Conservation (phyloP, 2,329 filamentous ascomycete genomes). For the Beauveria bassiana region DNA sequence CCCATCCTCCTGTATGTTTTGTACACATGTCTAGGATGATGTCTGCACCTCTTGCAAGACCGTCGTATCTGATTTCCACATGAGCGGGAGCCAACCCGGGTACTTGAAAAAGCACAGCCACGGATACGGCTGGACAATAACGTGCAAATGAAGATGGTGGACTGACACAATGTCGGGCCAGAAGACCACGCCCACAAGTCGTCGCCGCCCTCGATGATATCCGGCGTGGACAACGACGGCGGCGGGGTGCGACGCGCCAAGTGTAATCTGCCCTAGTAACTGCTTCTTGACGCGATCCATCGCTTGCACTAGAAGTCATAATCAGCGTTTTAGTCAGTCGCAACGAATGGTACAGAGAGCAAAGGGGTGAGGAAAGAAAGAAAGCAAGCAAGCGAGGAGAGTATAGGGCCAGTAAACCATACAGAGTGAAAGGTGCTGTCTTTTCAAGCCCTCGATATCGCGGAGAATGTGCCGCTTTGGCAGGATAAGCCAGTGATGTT, state of each 20-base stretch:
- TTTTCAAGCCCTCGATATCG: not conserved
- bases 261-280: not conserved
- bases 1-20: too few species aligned
- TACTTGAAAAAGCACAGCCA: constrained; percentile 4
- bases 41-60: constrained; percentile 15
- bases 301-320: not conserved
- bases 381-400: too few species aligned
- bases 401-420: not conserved
- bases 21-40: too few species aligned
- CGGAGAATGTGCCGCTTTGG: not conserved
- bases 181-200: not conserved
- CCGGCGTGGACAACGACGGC: not conserved
- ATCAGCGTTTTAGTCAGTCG: not conserved
- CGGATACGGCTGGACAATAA: constrained; percentile 3
- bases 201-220: constrained; percentile 2
- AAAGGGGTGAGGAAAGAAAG: too few species aligned
- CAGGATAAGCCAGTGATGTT: not conserved
- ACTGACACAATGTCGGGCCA: constrained; percentile 12
- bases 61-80: constrained; percentile 11
- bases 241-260: not conserved
- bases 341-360: too few species aligned
- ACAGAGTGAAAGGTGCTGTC: not conserved
- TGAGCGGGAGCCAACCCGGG: constrained; percentile 10
- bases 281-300: not conserved
- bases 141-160: constrained; percentile 13